phyloP scores from a whole-genome alignment of 495 filamentous ascomycete species.

The Aspergillus conjunctus region DNA sequence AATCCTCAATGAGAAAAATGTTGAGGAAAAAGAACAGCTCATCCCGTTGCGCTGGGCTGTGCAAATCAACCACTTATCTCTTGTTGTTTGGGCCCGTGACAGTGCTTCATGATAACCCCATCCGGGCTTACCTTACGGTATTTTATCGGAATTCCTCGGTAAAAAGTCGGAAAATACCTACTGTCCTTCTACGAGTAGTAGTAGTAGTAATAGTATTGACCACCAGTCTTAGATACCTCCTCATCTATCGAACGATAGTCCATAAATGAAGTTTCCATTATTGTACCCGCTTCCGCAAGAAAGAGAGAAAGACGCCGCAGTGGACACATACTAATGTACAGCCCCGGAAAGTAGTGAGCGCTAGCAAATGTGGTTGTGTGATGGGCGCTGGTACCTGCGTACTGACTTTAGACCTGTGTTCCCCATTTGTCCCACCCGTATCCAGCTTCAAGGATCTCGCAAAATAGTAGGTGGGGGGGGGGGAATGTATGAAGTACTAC shows the following conservation, averaged over 20 bases:
- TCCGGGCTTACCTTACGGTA: not conserved
- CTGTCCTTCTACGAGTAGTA: no score
- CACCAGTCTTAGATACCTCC: not conserved
- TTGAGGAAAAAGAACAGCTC: not conserved
- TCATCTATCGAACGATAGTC: not conserved
- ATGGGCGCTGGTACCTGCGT: slow-evolving; percentile 30
- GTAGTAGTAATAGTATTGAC: no score
- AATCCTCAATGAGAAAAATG: not conserved
- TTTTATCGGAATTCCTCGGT: not conserved
- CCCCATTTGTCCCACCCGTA: slow-evolving; percentile 23
- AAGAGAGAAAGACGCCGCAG: not conserved
- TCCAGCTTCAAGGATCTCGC: slow-evolving; percentile 15
- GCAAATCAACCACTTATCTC: slow-evolving; percentile 16
- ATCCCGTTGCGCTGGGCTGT: not conserved
- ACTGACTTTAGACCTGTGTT: slow-evolving; percentile 18
- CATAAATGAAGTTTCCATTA: no score
- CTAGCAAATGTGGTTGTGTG: slow-evolving; percentile 12
- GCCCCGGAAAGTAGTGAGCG: slow-evolving; percentile 11
- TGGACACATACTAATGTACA: slow-evolving; percentile 1
- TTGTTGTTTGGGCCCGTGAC: slow-evolving; percentile 12
- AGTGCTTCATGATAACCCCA: not conserved
- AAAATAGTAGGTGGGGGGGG: slow-evolving; percentile 22
- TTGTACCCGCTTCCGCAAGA: not conserved
- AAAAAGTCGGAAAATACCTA: slow-evolving; percentile 8
- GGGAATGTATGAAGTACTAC: slow-evolving; percentile 8